Conservation (phyloP, 2,329 filamentous ascomycete species). For the Blastomyces percursus region DNA sequence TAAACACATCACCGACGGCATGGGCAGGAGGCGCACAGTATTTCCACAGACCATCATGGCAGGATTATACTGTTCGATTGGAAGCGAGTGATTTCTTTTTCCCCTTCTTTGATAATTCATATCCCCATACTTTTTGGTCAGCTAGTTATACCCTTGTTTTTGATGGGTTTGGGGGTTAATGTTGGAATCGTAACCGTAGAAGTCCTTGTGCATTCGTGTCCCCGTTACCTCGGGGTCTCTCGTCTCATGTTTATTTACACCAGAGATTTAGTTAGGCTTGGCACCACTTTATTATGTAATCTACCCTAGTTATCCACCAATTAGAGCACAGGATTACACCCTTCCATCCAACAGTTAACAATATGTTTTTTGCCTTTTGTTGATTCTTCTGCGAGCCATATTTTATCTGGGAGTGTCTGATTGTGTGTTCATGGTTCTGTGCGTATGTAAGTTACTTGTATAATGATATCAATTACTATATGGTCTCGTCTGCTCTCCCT, state of each 20-base stretch:
- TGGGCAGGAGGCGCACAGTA: neutral
- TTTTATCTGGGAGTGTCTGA: neutral
- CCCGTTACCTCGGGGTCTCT: no score
- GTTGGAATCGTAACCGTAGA: no score
- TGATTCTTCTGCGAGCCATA: neutral
- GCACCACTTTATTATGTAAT: no score
- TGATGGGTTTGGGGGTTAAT: neutral
- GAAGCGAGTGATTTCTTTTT: neutral
- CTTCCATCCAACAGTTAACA: no score
- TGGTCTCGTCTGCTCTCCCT: neutral
- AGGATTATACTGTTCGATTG: conserved; percentile 1
- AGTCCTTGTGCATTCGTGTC: no score
- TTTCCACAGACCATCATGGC: neutral
- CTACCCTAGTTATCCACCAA: no score
- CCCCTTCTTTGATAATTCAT: neutral
- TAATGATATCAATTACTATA: neutral
- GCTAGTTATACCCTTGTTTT: neutral
- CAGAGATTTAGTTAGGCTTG: no score
- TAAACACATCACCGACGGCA: neutral
- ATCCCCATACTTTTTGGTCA: neutral
- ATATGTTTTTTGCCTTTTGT: neutral
- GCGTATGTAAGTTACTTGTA: neutral
- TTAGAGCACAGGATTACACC: no score
- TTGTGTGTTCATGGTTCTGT: neutral
- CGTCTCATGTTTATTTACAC: no score